Evolutionary conservation across 306 rosid species (phyloP), one percentile per base, ranked within the genome.

Genomic region (Trichosanthes cucumerina): DNA sequence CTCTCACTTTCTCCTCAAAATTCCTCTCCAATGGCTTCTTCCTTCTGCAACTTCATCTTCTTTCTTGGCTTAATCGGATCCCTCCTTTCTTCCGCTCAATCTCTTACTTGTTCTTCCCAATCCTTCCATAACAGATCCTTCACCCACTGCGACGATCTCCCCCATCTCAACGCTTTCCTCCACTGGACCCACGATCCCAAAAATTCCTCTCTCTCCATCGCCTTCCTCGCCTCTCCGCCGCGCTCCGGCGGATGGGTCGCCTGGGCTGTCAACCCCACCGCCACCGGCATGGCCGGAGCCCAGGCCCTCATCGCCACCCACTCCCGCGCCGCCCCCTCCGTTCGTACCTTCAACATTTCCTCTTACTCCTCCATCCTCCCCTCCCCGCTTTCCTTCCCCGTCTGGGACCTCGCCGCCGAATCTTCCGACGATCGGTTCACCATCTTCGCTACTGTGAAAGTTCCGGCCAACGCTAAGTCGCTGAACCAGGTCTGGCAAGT

Each of bases 261-360:
- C n/a, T 95, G 99, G 99, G 97, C 86, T 1, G 66, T 95, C 36
- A 95, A 95, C 79, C 97, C 92, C 36, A 62, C 83, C 68, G 78
- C 56, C 8, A 62, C 59, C 11, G 82, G 81, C 44, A 95, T 95
- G 99, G 0, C 1, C 0, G 96, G 97, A 0, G 8, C 92, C 0
- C 89, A 91, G 28, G 81, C 97, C 11, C 33, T 95, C 7, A 5
- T 95, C 12, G 92, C 97, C 19, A 59, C 23, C 81, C 79, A 79
- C 4, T 1, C 36, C 0, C n/a, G 72, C 50, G 81, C 59, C 49
- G 1, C 64, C 19, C 28, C 78, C 33, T 5, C 44, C 10, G 74
- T 85, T 23, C 23, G 23, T 31, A 80, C 84, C 24, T 89, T 56
- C 83, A 89, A 88, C 80, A 76, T 95, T 54, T 79, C 65, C 33